A percentile compares a stretch with the other conserved stretches of the same genome.
Conservation (phyloP, 768 basidiomycete species). For the Symmetrospora coprosmae region DNA sequence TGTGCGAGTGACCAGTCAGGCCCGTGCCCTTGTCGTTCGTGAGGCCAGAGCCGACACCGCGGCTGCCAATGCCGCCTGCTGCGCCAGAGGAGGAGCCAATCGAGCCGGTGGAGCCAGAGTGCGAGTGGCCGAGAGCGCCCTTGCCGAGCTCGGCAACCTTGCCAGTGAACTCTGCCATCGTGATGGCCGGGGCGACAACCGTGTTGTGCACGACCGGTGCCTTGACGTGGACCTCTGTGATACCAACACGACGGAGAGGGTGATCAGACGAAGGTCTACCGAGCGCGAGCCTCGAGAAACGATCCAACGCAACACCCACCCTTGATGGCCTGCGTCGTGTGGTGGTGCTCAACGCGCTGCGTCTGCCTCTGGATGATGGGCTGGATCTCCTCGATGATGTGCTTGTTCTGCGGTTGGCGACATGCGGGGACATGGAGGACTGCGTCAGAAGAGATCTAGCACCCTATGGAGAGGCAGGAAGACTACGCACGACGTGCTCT, state of each 20-base stretch:
- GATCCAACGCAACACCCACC: too few relatives aligned
- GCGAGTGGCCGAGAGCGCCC: background rate
- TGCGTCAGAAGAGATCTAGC: too few relatives aligned
- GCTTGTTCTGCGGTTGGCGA: too few relatives aligned
- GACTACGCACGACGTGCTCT: background rate
- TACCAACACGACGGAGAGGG: too few relatives aligned
- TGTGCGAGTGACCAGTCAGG: slow-evolving; percentile 8
- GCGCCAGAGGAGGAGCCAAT: background rate
- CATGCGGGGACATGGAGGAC: too few relatives aligned
- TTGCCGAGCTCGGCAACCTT: slow-evolving; percentile 10
- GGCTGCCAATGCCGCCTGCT: too few relatives aligned
- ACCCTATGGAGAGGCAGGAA: background rate
- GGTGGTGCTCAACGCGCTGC: slow-evolving; percentile 19
- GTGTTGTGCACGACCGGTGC: slow-evolving; percentile 7
- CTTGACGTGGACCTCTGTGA: slow-evolving; percentile 21
- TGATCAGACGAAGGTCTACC: too few relatives aligned
- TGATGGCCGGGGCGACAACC: slow-evolving; percentile 5
- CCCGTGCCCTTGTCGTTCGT: background rate
- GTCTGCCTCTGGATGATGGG: slow-evolving; percentile 20
- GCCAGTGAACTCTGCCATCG: slow-evolving; percentile 18
- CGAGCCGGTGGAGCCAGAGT: background rate
- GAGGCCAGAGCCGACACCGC: background rate
- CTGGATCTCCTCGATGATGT: slow-evolving; percentile 20
- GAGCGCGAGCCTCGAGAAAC: too few relatives aligned
- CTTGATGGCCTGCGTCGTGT: too few relatives aligned